phyloP scores from a whole-genome alignment of 2,329 filamentous ascomycete genomes.

The Ramichloridium luteum region DNA sequence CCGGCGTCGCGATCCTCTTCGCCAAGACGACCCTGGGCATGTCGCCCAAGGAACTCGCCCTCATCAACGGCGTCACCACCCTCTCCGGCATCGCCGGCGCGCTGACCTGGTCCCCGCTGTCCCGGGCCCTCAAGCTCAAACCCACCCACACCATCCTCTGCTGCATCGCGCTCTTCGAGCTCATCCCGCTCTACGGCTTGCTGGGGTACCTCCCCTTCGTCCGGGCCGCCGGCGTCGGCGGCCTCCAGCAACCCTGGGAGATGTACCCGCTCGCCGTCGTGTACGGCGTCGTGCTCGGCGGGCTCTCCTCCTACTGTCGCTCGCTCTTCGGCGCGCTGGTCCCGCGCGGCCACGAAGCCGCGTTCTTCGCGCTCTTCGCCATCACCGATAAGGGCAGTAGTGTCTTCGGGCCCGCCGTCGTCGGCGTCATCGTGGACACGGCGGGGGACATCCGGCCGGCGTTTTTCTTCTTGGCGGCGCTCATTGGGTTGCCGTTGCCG shows the following conservation, averaged over 20 bases:
- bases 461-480: slow-evolving; percentile 77
- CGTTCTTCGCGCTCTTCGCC: slow-evolving; percentile 92
- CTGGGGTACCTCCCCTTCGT: slow-evolving; percentile 77
- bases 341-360: slow-evolving; percentile 84
- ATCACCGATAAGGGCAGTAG: slow-evolving; percentile 96
- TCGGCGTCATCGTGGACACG: slow-evolving; percentile 78
- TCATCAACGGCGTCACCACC: slow-evolving; percentile 91
- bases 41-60: slow-evolving; percentile 71
- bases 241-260: slow-evolving; percentile 89
- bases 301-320: slow-evolving; percentile 80
- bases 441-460: slow-evolving; percentile 45
- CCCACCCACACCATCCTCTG: slow-evolving; percentile 82
- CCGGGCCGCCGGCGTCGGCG: slow-evolving; percentile 59
- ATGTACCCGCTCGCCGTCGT: slow-evolving; percentile 88
- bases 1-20: slow-evolving; percentile 86
- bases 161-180: slow-evolving; percentile 82
- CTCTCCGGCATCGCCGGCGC: slow-evolving; percentile 73
- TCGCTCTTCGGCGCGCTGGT: slow-evolving; percentile 89
- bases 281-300: slow-evolving; percentile 90
- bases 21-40: slow-evolving; percentile 89
- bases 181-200: slow-evolving; percentile 85
- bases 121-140: slow-evolving; percentile 53
- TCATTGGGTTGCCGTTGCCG: slow-evolving; percentile 77
- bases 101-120: slow-evolving; percentile 77
- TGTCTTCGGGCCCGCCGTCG: slow-evolving; percentile 86